phyloP scores from a whole-genome alignment of 768 basidiomycete genomes.

The Rickenella mellea region DNA sequence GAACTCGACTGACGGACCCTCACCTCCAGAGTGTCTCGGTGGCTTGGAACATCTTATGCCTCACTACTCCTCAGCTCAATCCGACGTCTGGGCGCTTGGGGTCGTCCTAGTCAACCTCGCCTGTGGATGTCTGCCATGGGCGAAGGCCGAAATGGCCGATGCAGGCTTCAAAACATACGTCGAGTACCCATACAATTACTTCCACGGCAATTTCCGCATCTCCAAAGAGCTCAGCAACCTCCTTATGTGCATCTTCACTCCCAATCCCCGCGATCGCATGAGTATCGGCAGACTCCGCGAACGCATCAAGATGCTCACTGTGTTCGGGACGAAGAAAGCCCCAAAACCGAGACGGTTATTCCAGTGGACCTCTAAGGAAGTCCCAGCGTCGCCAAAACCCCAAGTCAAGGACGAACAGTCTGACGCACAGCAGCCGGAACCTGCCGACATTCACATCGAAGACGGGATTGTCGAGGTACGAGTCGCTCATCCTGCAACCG shows the following conservation, averaged over 20 bases:
- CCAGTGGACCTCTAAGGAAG: no score
- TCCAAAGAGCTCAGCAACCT: background rate
- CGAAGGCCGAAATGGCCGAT: constrained; percentile 23
- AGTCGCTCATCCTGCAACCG: no score
- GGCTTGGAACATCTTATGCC: constrained; percentile 1
- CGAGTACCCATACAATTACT: background rate
- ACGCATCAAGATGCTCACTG: no score
- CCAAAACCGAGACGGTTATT: no score
- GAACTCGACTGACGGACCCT: background rate
- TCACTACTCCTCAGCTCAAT: constrained; percentile 24
- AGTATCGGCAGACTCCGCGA: no score
- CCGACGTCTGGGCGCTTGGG: constrained; percentile 18
- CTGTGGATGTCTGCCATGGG: constrained; percentile 40
- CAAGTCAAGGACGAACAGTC: no score
- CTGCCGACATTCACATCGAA: no score
- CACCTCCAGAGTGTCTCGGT: constrained; percentile 12
- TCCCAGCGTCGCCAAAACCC: no score
- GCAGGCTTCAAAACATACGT: background rate
- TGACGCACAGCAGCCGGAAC: no score
- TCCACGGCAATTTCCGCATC: background rate
- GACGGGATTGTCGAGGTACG: no score
- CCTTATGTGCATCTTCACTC: background rate
- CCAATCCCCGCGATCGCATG: background rate
- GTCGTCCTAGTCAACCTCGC: constrained; percentile 42
- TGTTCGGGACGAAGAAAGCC: no score